Percentiles rank a stretch among this genome's conserved stretches.
Conservation (phyloP, 2,329 filamentous ascomycete genomes). For the Aureobasidium musti region DNA sequence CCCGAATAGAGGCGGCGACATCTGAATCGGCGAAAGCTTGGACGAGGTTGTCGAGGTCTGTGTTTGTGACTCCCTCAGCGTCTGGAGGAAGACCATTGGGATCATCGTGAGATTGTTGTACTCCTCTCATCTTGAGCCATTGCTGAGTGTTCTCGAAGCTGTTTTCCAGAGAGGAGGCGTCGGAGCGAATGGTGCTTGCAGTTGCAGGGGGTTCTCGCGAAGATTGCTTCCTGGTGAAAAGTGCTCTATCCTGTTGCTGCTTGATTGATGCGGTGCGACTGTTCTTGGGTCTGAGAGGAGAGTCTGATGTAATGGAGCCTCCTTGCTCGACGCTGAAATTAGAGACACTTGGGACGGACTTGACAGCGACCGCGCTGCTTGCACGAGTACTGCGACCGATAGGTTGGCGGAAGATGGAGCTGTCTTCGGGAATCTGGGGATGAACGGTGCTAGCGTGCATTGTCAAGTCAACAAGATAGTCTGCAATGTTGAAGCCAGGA, state of each 20-base stretch:
- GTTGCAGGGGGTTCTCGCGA: constrained; percentile 45
- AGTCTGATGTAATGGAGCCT: constrained; percentile 62
- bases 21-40: constrained; percentile 74
- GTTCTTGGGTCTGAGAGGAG: constrained; percentile 63
- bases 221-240: constrained; percentile 81
- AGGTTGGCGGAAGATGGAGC: constrained; percentile 55
- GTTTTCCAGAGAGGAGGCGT: constrained; percentile 55
- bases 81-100: constrained; percentile 61
- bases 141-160: constrained; percentile 56
- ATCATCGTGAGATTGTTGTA: constrained; percentile 63
- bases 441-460: constrained; percentile 79
- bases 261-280: constrained; percentile 80
- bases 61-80: constrained; percentile 60
- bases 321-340: constrained; percentile 61
- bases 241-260: constrained; percentile 81
- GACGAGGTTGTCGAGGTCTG: constrained; percentile 81
- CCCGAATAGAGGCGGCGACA: constrained; percentile 70
- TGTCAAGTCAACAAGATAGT: constrained; percentile 94
- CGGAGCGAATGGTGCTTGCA: constrained; percentile 55
- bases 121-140: constrained; percentile 61
- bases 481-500: constrained; percentile 96
- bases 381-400: constrained; percentile 69
- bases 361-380: constrained; percentile 84
- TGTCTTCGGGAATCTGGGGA: constrained; percentile 58
- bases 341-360: constrained; percentile 84